Evolutionary conservation across 192 early-diverging fungal genomes (phyloP), one percentile per base, ranked within the genome.

Genomic region (Kickxella alabastrina): DNA sequence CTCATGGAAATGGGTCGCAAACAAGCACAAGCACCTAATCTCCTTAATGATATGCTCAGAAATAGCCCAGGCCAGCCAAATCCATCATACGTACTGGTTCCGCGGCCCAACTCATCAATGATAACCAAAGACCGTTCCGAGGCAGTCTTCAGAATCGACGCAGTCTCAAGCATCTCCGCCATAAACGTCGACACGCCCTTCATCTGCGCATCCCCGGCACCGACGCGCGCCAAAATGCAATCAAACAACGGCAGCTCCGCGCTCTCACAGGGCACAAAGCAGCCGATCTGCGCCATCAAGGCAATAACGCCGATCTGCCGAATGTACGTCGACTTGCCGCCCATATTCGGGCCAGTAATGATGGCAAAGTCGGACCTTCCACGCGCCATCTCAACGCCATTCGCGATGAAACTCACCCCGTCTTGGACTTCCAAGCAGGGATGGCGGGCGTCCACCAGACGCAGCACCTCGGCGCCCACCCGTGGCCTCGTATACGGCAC

Each of bases 1-100:
- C 58, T 99, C 96, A 52, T 99, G 96, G 59, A 99, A 99, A 73
- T 99, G 96, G 0, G 96, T 99, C 14, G 96, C 94, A 77, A 97
- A 94, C 17, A 95, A 59, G 36, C 88, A 85, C 52, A 87, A 91
- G 57, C 89, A 88, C 55, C 87, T 79, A 51, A 87, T 89, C 61
- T 52, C 55, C 48, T 39, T 72, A 34, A 66, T 35, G 4, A 78
- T 63, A 38, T 68, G 60, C 83, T 98, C 88, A 21, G 93, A 90
- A 43, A 98, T 95, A 3, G 93, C 89, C 88, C 91, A 95, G n/a
- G 96, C 96, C 27, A 98, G 4, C 96, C 96, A 71, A 95, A 95
- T 9, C 96, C 94, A 65, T 97, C 96, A 58, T 92, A 92, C 1
- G 96, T 98, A 35, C 92, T 93, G n/a, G 96, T 98, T 10, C 96